Evolutionary conservation across 805 yeast genomes (phyloP).

Genomic region (Wickerhamia fluorescens): DNA sequence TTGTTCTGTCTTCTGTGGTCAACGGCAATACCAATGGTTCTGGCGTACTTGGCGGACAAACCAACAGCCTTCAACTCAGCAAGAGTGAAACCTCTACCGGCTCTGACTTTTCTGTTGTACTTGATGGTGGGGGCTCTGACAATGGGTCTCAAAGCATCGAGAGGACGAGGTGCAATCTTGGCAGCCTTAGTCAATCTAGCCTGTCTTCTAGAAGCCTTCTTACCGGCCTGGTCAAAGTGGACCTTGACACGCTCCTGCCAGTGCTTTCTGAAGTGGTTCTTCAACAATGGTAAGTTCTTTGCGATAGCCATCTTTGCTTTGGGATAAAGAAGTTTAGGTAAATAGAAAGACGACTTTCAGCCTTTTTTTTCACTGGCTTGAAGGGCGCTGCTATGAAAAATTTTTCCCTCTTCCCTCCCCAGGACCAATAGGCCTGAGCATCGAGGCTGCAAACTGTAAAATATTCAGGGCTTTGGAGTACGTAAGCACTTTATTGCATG

Average conservation of each 20-base stretch:
- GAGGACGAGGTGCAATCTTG: conserved; percentile 93
- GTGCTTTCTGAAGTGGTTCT: conserved; percentile 99
- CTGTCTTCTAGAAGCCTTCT: conserved; percentile 94
- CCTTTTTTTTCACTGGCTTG: too few relatives aligned
- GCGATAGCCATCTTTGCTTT: conserved; percentile 97
- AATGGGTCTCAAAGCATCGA: conserved; percentile 93
- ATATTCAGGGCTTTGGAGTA: too few relatives aligned
- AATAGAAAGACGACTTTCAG: too few relatives aligned
- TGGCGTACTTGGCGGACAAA: conserved; percentile 83
- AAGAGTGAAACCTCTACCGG: conserved; percentile 98
- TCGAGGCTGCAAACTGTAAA: too few relatives aligned
- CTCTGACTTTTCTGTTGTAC: conserved; percentile 99
- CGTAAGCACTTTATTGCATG: too few relatives aligned
- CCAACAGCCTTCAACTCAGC: conserved; percentile 99
- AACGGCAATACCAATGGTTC: conserved; percentile 97
- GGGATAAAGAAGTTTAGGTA: too few relatives aligned
- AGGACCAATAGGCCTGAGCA: too few relatives aligned
- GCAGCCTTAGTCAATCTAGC: conserved; percentile 95
- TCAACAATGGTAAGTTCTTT: conserved; percentile 97
- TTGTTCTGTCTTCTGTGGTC: conserved; percentile 99
- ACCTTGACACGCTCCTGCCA: conserved; percentile 99
- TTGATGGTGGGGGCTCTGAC: conserved; percentile 98
- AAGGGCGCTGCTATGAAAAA: too few relatives aligned
- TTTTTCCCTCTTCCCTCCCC: too few relatives aligned
- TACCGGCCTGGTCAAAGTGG: conserved; percentile 99